phyloP scores from a whole-genome alignment of 306 rosid species.

The Trichosanthes truncata region DNA sequence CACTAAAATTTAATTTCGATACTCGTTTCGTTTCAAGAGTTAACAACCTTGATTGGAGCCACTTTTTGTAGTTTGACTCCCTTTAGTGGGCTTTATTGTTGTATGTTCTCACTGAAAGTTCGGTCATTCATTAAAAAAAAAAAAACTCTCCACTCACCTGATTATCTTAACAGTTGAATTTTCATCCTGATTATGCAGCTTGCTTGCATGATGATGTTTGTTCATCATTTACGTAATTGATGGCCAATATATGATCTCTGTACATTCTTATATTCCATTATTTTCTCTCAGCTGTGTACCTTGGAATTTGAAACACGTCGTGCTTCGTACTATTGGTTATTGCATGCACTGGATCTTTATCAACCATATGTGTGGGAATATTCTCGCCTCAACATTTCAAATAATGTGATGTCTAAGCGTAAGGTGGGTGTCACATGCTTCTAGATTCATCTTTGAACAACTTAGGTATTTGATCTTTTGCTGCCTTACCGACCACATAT shows the following conservation, averaged over 20 bases:
- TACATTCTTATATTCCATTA: not conserved
- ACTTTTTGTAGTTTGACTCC: no score
- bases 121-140: no score
- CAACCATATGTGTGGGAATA: conserved; percentile 98
- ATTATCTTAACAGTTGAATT: not conserved
- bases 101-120: no score
- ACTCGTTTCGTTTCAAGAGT: no score
- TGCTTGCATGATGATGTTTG: not conserved
- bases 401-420: conserved; percentile 94
- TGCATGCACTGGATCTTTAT: conserved; percentile 64
- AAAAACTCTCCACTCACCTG: not conserved
- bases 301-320: conserved; percentile 99
- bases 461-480: not conserved
- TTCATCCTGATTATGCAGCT: not conserved
- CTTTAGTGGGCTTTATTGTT: no score
- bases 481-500: conserved; percentile 12
- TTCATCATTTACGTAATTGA: not conserved
- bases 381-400: conserved; percentile 85
- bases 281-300: conserved; percentile 69
- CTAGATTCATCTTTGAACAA: not conserved
- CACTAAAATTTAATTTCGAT: no score
- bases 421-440: conserved; percentile 45
- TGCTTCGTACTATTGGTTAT: conserved; percentile 90
- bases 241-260: not conserved
- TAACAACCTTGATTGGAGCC: no score